Evolutionary conservation across 2,329 filamentous ascomycete genomes (phyloP), one percentile per base, ranked within the genome.

Genomic region (Cordyceps cicadae): DNA sequence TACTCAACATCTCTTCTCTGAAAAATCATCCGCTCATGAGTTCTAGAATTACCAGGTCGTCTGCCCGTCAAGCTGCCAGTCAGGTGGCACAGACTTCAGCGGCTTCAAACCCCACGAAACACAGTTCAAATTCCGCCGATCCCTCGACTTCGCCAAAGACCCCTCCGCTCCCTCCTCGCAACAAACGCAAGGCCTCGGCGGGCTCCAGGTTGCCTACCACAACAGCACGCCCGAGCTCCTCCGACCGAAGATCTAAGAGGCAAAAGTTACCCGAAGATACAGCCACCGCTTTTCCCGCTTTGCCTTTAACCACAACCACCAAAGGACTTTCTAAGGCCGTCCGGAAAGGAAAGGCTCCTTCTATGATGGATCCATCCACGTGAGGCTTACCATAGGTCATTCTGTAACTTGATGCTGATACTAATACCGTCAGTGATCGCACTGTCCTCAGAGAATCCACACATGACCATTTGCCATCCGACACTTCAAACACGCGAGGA

Each of bases 21-120:
- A 65, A 64, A 17, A 69, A 61, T 66, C 66, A 70, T 72, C 74
- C 73, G 87, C 90, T 93, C 87, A 97, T 96, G 92, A 90, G 90
- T 85, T 81, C 87, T 84, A 97, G 92, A 90, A 87, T 94, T 71
- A 97, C 93, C 82, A 91, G 93, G 81, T 94, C 92, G 71, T 88
- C 92, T 76, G 89, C 92, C 80, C 92, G 92, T 81, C 87, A 90
- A 84, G 90, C 90, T 79, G 88, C 90, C 73, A 84, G 76, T 72
- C 79, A 79, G 71, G 77, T 78, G 76, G 77, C 76, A 67, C 76
- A 77, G 70, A 72, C 78, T 52, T 74, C 71, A 64, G 70, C 74
- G 69, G 68, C 71, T 64, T 70, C 76, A 70, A 72, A 76, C 69
- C 66, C 75, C 67, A 65, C 74, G 64, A 68, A 72, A 66, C 72